Evolutionary conservation across 2,329 filamentous ascomycete species (phyloP).

Genomic region (Scopulariopsis brevicaulis): DNA sequence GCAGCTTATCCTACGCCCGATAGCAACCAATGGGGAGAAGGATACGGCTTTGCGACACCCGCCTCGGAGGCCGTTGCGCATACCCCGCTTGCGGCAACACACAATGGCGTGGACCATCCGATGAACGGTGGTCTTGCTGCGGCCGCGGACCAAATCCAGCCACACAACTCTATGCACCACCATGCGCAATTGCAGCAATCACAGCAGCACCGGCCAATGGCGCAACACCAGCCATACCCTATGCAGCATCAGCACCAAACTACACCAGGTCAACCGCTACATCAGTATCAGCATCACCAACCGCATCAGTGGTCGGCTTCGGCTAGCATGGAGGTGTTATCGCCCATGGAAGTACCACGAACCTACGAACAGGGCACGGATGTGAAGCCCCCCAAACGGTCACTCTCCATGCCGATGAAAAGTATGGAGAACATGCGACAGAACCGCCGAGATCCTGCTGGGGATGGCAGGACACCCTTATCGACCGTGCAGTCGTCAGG

Average conservation of each 20-base stretch:
- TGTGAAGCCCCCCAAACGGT: slow-evolving; percentile 7
- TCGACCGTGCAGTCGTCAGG: neutral
- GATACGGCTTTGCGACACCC: slow-evolving; percentile 1
- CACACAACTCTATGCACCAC: neutral
- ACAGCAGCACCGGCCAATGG: neutral
- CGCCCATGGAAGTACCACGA: neutral
- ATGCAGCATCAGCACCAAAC: slow-evolving; percentile 3
- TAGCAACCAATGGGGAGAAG: slow-evolving; percentile 2
- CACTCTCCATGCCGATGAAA: slow-evolving; percentile 7
- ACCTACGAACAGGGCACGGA: neutral
- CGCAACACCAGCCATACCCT: neutral
- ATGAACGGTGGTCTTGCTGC: neutral
- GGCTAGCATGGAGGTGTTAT: neutral
- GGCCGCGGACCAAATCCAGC: neutral
- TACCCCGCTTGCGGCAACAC: neutral
- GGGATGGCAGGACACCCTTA: neutral
- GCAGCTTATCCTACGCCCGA: neutral
- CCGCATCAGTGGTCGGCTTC: slow-evolving; percentile 4
- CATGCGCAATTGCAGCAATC: slow-evolving; percentile 1
- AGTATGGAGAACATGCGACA: slow-evolving; percentile 12
- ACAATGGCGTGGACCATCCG: slow-evolving; percentile 1
- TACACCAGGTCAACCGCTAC: slow-evolving; percentile 5
- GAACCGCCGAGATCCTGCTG: slow-evolving; percentile 8
- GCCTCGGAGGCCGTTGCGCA: neutral
- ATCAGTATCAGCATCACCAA: slow-evolving; percentile 4